Evolutionary conservation across 2,329 filamentous ascomycete species (phyloP).

Genomic region (Incumbomyces delicatus): DNA sequence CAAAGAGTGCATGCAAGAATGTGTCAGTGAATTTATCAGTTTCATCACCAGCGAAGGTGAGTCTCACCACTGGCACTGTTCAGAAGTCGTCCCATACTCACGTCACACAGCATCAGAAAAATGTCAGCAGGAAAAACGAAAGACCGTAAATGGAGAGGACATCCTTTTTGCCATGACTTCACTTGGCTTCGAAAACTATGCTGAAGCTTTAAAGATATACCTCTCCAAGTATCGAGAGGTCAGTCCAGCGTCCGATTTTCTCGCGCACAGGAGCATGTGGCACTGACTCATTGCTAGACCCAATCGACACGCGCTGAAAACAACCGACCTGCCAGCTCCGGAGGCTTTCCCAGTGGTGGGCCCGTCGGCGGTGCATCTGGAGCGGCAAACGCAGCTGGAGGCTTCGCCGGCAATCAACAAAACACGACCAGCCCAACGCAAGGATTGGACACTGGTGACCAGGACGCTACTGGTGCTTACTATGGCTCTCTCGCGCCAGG

Average conservation of each 20-base stretch:
- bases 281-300: constrained; percentile 45
- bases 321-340: constrained; percentile 45
- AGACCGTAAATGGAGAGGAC: constrained; percentile 97
- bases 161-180: constrained; percentile 99
- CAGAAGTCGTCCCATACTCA: constrained; percentile 12
- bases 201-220: constrained; percentile 96
- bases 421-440: constrained; percentile 6
- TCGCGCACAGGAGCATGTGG: constrained; percentile 6
- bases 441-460: constrained; percentile 23
- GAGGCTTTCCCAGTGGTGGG: constrained; percentile 31
- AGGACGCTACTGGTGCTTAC: constrained; percentile 33
- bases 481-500: constrained; percentile 38
- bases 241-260: constrained; percentile 39
- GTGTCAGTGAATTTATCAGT: constrained; percentile 98
- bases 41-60: constrained; percentile 98
- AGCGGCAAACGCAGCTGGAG: constrained; percentile 24
- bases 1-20: constrained; percentile 99
- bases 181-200: constrained; percentile 96
- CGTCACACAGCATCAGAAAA: constrained; percentile 76
- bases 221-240: constrained; percentile 96
- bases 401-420: constrained; percentile 19
- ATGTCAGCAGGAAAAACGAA: constrained; percentile 97
- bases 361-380: constrained; percentile 28
- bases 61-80: constrained; percentile 27
- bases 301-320: constrained; percentile 65